Conservation (phyloP, 169 alveolate genomes). For the Babesia bigemina region DNA sequence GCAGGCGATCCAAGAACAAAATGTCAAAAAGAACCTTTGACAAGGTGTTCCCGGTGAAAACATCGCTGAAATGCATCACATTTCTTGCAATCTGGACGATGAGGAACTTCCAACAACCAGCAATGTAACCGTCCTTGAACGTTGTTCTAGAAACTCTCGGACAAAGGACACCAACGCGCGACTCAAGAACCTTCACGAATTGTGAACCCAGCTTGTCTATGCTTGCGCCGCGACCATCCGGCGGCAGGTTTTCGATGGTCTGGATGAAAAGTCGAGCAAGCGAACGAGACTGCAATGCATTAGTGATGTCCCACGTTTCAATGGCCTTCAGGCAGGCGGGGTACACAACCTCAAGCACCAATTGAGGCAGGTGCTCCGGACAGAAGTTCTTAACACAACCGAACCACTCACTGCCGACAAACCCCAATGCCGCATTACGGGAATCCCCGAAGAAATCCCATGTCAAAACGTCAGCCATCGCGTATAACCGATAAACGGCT, state of each 20-base stretch:
- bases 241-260: constrained; percentile 24
- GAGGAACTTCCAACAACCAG: constrained; percentile 27
- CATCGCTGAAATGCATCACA: constrained; percentile 23
- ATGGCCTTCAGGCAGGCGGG: constrained; percentile 43
- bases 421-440: background rate
- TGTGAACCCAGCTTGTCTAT: constrained; percentile 19
- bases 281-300: background rate
- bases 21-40: constrained; percentile 32
- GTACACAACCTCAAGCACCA: constrained; percentile 28
- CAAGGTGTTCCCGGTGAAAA: constrained; percentile 42
- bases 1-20: constrained; percentile 22
- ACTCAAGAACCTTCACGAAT: constrained; percentile 16
- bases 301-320: constrained; percentile 41
- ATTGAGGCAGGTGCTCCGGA: constrained; percentile 29
- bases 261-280: constrained; percentile 9
- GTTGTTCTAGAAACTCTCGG: background rate
- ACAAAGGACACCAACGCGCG: constrained; percentile 27
- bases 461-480: constrained; percentile 12
- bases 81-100: constrained; percentile 18
- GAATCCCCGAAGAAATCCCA: constrained; percentile 9
- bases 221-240: background rate
- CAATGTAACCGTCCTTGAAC: constrained; percentile 16
- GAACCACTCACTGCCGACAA: constrained; percentile 53
- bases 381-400: background rate
- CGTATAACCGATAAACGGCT: constrained; percentile 30